Evolutionary conservation across 805 yeast genomes (phyloP).

Genomic region (Helenozyma rhizophorensis): DNA sequence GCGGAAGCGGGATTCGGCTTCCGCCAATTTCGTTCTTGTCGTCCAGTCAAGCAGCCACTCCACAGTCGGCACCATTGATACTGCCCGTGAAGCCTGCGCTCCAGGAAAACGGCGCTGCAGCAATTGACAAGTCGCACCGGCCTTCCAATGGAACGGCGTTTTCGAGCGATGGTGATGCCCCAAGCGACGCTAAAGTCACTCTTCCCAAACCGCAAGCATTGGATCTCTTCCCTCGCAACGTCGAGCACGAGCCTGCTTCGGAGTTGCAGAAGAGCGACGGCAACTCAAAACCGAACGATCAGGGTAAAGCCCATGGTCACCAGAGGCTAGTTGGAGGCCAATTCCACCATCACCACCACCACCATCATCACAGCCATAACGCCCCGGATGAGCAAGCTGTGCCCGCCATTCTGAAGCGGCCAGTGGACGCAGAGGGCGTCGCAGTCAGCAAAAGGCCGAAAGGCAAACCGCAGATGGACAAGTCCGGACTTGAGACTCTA

Average conservation of each 20-base stretch:
- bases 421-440: too few relatives aligned
- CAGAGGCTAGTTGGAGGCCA: too few relatives aligned
- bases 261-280: too few relatives aligned
- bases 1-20: conserved; percentile 14
- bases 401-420: too few relatives aligned
- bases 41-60: conserved; percentile 4
- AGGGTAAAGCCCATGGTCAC: not conserved
- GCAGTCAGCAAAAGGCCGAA: not conserved
- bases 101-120: too few relatives aligned
- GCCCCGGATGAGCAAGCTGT: not conserved
- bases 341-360: conserved; percentile 10
- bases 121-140: too few relatives aligned
- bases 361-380: conserved; percentile 5
- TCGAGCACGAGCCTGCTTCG: too few relatives aligned
- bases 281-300: too few relatives aligned
- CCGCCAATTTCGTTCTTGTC: conserved; percentile 30
- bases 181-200: too few relatives aligned
- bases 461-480: not conserved
- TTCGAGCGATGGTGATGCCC: too few relatives aligned
- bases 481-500: not conserved
- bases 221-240: conserved; percentile 6
- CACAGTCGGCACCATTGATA: conserved; percentile 3
- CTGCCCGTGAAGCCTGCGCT: conserved; percentile 1
- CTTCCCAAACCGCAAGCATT: conserved; percentile 7
- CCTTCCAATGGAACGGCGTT: too few relatives aligned